Base-by-base conservation (phyloP, 352 stramenopile genomes). In the Peronosclerospora sorghi region DNA sequence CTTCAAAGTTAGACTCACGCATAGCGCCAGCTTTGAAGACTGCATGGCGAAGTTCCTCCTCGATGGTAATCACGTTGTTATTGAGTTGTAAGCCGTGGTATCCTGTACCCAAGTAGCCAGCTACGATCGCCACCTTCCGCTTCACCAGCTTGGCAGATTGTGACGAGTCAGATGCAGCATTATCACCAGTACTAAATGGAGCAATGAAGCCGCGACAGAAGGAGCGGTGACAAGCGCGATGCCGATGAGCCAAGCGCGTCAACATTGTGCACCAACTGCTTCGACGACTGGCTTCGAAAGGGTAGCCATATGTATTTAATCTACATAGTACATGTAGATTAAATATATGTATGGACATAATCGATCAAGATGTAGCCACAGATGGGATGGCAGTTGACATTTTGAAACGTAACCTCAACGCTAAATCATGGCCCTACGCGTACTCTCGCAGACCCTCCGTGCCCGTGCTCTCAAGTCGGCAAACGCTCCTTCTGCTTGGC, bases 41-140 rank as follows among this genome's bases (percentile, higher is more conserved):
- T 19, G 83, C 85, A 10, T 57, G 39, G 13, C 83, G 83, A 19
- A 96, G 48, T 41, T 83, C 76, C 38, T 83, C 51, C 56, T 96
- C 85, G 39, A 96, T 87, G 14, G 85, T 95, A 13, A 62, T 44
- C 5, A 94, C 79, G 49, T 82, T 51, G 18, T 83, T 63, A 54
- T 86, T 87, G 17, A 90, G 54, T 59, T 90, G 78, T 44, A 90
- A 65, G 20, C 74, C 74, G 43, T 79, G 64, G 62, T 88, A 94
- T 37, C 68, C 65, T 15, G 65, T 85, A 45, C 85, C 85, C 39
- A 73, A 67, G 69, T 94, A 96, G 17, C 79, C 77, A 1, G 73
- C 65, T 23, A 95, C 73, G 34, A 95, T 68, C 17, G 77, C 84
- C 45, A 95, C 76, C 41, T 94, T 94, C 48, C 82, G 83, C 68